Evolutionary conservation across 441 rosid species (phyloP).

Genomic region (Populus trichocarpa): DNA sequence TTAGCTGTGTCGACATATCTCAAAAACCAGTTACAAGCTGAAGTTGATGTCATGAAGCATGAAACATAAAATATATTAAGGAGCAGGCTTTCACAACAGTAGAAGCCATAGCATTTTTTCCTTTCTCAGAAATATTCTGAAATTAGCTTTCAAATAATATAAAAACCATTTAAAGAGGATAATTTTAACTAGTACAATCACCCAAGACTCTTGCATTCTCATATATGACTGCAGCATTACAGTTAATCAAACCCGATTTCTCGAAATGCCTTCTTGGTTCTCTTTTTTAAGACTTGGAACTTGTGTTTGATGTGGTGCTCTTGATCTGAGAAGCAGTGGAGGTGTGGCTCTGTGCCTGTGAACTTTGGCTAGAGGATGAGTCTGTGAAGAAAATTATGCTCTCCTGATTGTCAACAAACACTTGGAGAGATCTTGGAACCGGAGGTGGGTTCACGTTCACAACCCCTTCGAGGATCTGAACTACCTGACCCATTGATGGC

Average conservation of each 20-base stretch:
- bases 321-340: slow-evolving; percentile 32
- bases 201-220: not conserved
- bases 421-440: slow-evolving; percentile 52
- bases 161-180: not conserved
- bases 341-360: slow-evolving; percentile 24
- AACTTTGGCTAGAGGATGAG: slow-evolving; percentile 40
- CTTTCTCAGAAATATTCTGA: not conserved
- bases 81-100: not conserved
- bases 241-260: too few species aligned
- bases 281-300: slow-evolving; percentile 13
- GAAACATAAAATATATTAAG: not conserved
- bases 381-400: slow-evolving; percentile 53
- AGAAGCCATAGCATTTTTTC: too few species aligned
- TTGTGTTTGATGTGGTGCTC: slow-evolving; percentile 22
- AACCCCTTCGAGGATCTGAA: slow-evolving; percentile 76
- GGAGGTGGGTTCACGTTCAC: slow-evolving; percentile 49
- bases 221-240: not conserved
- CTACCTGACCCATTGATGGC: slow-evolving; percentile 74
- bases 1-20: not conserved
- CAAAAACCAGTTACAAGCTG: not conserved
- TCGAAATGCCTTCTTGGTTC: not conserved
- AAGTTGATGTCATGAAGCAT: not conserved
- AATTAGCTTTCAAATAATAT: too few species aligned
- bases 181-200: not conserved
- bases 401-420: slow-evolving; percentile 40